Base-by-base conservation (phyloP, 2,329 filamentous ascomycete species). In the Colletotrichum sp. region DNA sequence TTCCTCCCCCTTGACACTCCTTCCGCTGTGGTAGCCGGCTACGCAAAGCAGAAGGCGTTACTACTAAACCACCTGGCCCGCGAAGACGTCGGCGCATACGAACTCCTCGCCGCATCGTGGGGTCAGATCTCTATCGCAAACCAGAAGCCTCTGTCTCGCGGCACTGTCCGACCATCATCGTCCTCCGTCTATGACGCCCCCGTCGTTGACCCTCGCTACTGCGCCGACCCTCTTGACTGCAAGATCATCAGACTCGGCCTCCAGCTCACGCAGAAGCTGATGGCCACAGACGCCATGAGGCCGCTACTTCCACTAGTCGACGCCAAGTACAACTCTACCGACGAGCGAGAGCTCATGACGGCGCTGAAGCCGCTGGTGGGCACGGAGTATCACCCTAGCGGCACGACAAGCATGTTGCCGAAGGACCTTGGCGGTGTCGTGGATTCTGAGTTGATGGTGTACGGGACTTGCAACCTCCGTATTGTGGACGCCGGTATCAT, bases 401-500 rank as follows among this genome's bases (percentile, higher is more conserved):
- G 88, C 3, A 88, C 88, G 4, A 84, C 85, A 62, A 83, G 86
- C 6, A 89, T 90, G 88, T 82, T 89, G 68, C 87, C 87, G 2
- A 80, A 81, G 30, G 81, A 83, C 5, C 81, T 86, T 8, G 88
- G 87, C 2, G 88, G 88, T 22, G 87, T 89, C 1, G 88, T 89
- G 1, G 84, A 87, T 59, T 72, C 81, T 6, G 76, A 78, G 32
- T 82, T 90, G 4, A 84, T 83, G 67, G 89, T 91, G 0, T 86
- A 90, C 71, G 89, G 88, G 0, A 82, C 89, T 8, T 84, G 85
- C 66, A 86, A 86, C 60, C 84, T 90, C 8, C 84, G 89, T 5
- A 84, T 90, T 7, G 85, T 86, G 5, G 89, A 91, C 80, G 88
- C 88, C 0, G 88, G 86, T 8, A 80, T 89, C n/a, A 85, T 90